Percentiles rank a stretch among this genome's conserved stretches.
Conservation (phyloP, 176 grass and related monocot genomes). For the Calamus simplicifolius region DNA sequence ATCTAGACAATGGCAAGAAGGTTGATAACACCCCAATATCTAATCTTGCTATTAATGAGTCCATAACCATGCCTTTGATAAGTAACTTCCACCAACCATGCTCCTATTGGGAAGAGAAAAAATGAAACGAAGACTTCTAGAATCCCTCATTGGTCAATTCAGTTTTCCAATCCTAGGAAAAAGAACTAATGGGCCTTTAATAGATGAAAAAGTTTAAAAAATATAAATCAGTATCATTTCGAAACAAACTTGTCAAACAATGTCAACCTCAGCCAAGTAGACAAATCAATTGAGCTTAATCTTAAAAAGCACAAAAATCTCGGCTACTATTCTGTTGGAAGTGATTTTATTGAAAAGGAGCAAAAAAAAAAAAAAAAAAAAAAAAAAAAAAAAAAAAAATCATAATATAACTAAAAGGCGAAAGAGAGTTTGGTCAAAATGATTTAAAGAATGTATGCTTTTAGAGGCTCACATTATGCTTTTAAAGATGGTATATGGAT, state of each 20-base stretch:
- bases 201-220: constrained; percentile 38
- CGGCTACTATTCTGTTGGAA: constrained; percentile 67
- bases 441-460: no score
- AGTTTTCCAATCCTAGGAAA: constrained; percentile 31
- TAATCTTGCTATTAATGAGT: constrained; percentile 25
- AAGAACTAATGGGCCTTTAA: constrained; percentile 34
- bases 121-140: constrained; percentile 13
- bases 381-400: no score
- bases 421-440: no score
- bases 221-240: constrained; percentile 25
- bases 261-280: constrained; percentile 17
- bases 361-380: no score
- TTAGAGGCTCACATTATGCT: no score
- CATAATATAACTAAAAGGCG: no score
- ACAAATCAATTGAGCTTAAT: constrained; percentile 41
- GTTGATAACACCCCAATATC: constrained; percentile 28
- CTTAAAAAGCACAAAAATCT: constrained; percentile 45
- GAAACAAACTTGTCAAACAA: constrained; percentile 32
- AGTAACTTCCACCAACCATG: constrained; percentile 25
- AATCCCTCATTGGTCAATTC: constrained; percentile 29
- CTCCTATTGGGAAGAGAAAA: constrained; percentile 40
- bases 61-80: constrained; percentile 36
- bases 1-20: constrained; percentile 32
- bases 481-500: no score
- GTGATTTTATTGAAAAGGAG: no score